Evolutionary conservation across 2,329 filamentous ascomycete species (phyloP).

Genomic region (Hymenoscyphus fraxineus): DNA sequence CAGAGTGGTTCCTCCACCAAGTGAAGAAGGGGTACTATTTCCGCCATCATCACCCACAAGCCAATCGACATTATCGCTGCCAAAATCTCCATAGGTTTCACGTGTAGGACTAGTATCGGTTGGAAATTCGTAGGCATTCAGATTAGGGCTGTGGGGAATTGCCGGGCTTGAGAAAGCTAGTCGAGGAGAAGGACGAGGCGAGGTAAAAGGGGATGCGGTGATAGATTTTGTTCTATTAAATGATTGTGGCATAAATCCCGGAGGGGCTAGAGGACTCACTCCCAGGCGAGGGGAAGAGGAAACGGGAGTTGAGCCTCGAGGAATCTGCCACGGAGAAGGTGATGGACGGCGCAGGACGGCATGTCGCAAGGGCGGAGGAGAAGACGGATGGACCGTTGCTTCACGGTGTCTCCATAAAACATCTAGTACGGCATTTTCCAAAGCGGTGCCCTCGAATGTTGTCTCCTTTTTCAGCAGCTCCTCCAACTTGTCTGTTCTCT

Average conservation of each 20-base stretch:
- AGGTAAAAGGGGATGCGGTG: slow-evolving; percentile 85
- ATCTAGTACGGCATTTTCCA: slow-evolving; percentile 89
- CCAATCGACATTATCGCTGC: slow-evolving; percentile 95
- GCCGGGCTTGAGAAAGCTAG: slow-evolving; percentile 83
- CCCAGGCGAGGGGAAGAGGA: slow-evolving; percentile 78
- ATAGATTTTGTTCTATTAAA: slow-evolving; percentile 75
- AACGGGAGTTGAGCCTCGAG: slow-evolving; percentile 68
- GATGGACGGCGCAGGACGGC: slow-evolving; percentile 87
- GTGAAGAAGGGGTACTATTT: slow-evolving; percentile 73
- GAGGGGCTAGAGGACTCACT: slow-evolving; percentile 78
- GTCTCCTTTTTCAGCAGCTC: slow-evolving; percentile 79
- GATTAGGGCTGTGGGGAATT: slow-evolving; percentile 88
- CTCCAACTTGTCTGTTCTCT: slow-evolving; percentile 89
- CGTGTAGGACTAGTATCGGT: slow-evolving; percentile 75
- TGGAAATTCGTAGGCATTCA: slow-evolving; percentile 92
- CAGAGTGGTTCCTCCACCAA: slow-evolving; percentile 62
- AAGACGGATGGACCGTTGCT: slow-evolving; percentile 59
- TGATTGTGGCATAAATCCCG: slow-evolving; percentile 74
- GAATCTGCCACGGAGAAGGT: slow-evolving; percentile 86
- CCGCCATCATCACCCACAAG: slow-evolving; percentile 83
- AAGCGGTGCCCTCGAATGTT: slow-evolving; percentile 65
- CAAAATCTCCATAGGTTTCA: slow-evolving; percentile 86
- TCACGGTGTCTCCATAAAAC: slow-evolving; percentile 83
- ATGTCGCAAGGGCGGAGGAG: slow-evolving; percentile 81
- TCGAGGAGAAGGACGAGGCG: slow-evolving; percentile 86